Evolutionary conservation across 23 red algal genomes (phyloP), one percentile per base, ranked within the genome.

Genomic region (Gracilaria caudata): DNA sequence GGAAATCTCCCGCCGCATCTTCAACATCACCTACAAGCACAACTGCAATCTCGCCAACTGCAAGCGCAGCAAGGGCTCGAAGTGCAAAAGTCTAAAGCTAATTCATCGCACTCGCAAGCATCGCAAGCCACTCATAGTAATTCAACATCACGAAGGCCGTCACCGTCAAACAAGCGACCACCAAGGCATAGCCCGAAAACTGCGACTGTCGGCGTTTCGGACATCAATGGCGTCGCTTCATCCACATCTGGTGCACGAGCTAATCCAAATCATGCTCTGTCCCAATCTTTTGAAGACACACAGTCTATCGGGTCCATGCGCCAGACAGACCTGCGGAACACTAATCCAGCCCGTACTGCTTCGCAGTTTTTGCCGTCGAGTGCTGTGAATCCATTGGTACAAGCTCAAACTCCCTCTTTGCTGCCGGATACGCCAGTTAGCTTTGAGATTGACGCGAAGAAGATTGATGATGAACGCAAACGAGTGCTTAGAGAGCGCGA

Each of bases 121-220:
- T 71, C 65, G 34, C 65, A 71, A n/a, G 65, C 65, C 20, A 71
- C 65, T 41, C 65, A 71, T 34, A 71, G 65, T 28, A 71, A 71
- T 41, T 71, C 65, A 3, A 71, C 65, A 4, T 71, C 65, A 41
- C 29, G 65, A 71, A 4, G 65, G 37, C 65, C 21, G 34, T 71
- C 65, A 4, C 65, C 65, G 2, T 71, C 65, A 1, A 71, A 71
- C 34, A 71, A 41, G 19, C 13, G 65, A 71, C 65, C 65, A 34
- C 65, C 65, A 14, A n/a, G 65, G 32, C 65, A 71, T 0, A 41
- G 65, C n/a, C 65, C 65, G 20, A 71, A 71, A 29, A 7, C n/a
- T 8, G 17, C 57, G 2, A 60, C 23, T 0, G 28, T 60, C 34
- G 37, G 12, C 17, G 65, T 71, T 71, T 36, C 65, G 19, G 65